Evolutionary conservation across 306 rosid genomes (phyloP), one percentile per base, ranked within the genome.

Genomic region (Prunus armeniaca): DNA sequence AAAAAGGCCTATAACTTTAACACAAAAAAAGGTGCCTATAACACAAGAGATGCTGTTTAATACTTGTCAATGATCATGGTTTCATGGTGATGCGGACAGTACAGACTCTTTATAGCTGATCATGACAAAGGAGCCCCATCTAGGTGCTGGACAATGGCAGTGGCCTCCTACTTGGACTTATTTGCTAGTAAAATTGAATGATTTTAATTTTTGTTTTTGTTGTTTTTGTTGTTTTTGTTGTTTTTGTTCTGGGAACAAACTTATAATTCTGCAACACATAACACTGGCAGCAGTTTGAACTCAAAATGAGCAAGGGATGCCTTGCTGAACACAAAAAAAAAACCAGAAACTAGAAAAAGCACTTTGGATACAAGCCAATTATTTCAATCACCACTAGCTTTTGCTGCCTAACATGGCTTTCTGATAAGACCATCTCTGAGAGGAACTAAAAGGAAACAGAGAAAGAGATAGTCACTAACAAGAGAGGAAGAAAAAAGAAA

Each of bases 51-150:
- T 20, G 51, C 49, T 71, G 49, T 56, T 54, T 47, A 63, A 78
- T 78, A 64, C 51, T 57, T 84, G 80, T 76, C 81, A 82, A 75
- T 43, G 74, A 76, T 77, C 71, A 75, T 57, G 66, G 82, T 79
- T 67, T 49, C 60, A 50, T 30, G 32, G 66, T 73, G 80, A 84
- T 84, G 72, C 81, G 75, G 84, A 87, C 82, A 56, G 65, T 56
- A 74, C 77, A 75, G 41, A 80, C 69, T 76, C 67, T 55, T 63
- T 65, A 78, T 32, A 4, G 34, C 68, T 43, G 66, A 69, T 73
- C 79, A 67, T 58, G 75, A 74, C 83, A 67, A 58, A 47, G 84
- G 82, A 78, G 69, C 87, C 85, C 69, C 66, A 81, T 79, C 25
- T 74, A 65, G 34, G 69, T 79, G 18, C 71, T 69, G 34, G 72